Conservation (phyloP, 306 rosid species). For the Urtica urens region DNA sequence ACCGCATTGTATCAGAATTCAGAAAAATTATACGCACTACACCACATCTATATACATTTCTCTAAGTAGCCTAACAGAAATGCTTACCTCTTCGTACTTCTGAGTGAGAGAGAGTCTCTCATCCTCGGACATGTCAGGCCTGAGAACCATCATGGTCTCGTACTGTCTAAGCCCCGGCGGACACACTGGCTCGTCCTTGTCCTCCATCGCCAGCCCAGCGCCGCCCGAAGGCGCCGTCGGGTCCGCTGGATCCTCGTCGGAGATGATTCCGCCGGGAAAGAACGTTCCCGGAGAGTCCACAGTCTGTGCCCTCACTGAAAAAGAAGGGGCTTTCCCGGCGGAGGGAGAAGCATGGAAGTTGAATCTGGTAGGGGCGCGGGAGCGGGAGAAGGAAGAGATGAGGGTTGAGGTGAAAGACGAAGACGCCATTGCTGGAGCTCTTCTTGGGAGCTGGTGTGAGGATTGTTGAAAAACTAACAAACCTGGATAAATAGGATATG, state of each 20-base stretch:
- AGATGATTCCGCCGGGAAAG: slow-evolving; percentile 63
- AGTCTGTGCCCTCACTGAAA: slow-evolving; percentile 38
- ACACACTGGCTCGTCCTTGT: slow-evolving; percentile 76
- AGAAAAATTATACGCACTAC: too few species aligned
- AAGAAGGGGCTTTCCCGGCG: slow-evolving; percentile 10
- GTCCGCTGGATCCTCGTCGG: slow-evolving; percentile 44
- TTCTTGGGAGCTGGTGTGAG: slow-evolving; percentile 4
- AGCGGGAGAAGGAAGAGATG: slow-evolving; percentile 14
- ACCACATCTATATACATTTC: too few species aligned
- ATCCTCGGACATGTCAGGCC: slow-evolving; percentile 78
- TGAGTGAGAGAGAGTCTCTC: slow-evolving; percentile 57
- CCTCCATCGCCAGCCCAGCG: slow-evolving; percentile 45
- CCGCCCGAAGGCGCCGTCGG: slow-evolving; percentile 32
- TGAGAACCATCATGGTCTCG: slow-evolving; percentile 59
- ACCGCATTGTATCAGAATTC: too few species aligned
- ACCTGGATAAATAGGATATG: not conserved
- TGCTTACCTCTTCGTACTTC: slow-evolving; percentile 84
- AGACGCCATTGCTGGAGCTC: slow-evolving; percentile 46
- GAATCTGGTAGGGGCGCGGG: too few species aligned
- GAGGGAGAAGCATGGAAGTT: too few species aligned
- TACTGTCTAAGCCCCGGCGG: slow-evolving; percentile 66
- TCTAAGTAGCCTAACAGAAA: too few species aligned
- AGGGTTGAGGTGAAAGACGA: slow-evolving; percentile 35
- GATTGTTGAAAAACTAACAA: not conserved
- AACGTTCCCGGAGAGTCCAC: slow-evolving; percentile 56